Conservation (phyloP, 176 grass and related monocot species). For the Eleusine indica region DNA sequence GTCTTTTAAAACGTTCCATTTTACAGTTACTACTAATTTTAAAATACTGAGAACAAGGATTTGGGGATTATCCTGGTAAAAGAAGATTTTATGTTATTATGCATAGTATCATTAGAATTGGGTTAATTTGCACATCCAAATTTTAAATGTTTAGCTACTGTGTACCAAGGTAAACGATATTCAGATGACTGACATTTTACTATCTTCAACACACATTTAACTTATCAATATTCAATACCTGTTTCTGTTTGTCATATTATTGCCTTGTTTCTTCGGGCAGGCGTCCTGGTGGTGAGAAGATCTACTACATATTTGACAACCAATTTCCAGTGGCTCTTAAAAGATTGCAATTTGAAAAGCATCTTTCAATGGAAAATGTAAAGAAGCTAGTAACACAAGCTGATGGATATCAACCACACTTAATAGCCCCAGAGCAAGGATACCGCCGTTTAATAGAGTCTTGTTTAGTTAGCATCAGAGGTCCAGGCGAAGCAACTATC, state of each 20-base stretch:
- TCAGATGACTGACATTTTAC: background rate
- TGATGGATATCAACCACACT: conserved; percentile 98
- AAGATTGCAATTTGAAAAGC: conserved; percentile 94
- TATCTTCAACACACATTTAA: background rate
- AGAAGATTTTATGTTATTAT: background rate
- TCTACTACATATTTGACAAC: conserved; percentile 94
- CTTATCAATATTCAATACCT: background rate
- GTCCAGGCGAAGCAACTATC: conserved; percentile 89
- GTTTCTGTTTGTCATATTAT: background rate
- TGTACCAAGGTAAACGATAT: background rate
- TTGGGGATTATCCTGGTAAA: background rate
- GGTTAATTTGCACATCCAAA: background rate
- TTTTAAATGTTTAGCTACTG: background rate
- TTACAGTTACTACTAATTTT: background rate
- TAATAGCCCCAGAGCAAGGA: conserved; percentile 98
- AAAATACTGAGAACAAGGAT: background rate
- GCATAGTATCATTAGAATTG: background rate
- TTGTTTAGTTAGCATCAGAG: conserved; percentile 88
- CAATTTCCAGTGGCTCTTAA: conserved; percentile 92
- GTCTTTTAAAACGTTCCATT: background rate
- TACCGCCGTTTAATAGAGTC: conserved; percentile 97
- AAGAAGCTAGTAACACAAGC: conserved; percentile 87
- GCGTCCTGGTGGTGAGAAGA: conserved; percentile 94
- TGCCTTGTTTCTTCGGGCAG: conserved; percentile 39
- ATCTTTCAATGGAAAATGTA: conserved; percentile 98